A percentile compares a stretch with the other conserved stretches of the same genome.
Evolutionary conservation across 805 yeast species (phyloP).

Genomic region (Candida ascalaphidarum): DNA sequence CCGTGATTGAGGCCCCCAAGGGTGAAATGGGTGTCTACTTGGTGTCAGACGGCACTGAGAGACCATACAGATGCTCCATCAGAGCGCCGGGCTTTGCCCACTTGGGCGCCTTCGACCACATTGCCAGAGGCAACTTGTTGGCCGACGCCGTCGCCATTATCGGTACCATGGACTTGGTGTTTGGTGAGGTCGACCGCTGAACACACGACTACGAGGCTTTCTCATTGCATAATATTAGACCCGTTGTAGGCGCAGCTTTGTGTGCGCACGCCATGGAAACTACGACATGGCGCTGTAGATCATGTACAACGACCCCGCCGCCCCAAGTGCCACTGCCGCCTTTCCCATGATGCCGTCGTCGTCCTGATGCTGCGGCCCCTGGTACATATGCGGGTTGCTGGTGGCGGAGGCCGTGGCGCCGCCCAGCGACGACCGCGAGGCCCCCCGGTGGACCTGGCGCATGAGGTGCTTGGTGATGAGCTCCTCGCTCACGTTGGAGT

Average conservation of each 20-base stretch:
- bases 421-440: slow-evolving; percentile 1
- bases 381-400: slow-evolving; percentile 25
- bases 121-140: slow-evolving; percentile 76
- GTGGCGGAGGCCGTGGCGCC: slow-evolving; percentile 1
- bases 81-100: slow-evolving; percentile 95
- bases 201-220: background rate
- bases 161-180: slow-evolving; percentile 93
- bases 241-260: background rate
- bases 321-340: too few species aligned
- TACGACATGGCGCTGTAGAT: too few species aligned
- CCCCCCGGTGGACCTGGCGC: slow-evolving; percentile 22
- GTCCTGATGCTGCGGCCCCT: slow-evolving; percentile 16
- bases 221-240: too few species aligned
- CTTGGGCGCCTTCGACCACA: slow-evolving; percentile 80
- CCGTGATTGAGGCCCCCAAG: slow-evolving; percentile 90
- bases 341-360: too few species aligned
- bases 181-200: slow-evolving; percentile 90
- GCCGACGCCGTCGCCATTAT: slow-evolving; percentile 92
- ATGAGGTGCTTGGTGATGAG: slow-evolving; percentile 32
- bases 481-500: slow-evolving; percentile 28
- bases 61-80: slow-evolving; percentile 88
- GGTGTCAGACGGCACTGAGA: slow-evolving; percentile 81
- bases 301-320: too few species aligned
- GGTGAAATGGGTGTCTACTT: slow-evolving; percentile 92
- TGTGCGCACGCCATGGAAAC: too few species aligned